These are phyloP conservation scores for Lepidium sativum DNA, from an alignment of 345 rosid genomes.

Conservation along the genomic window DNA sequence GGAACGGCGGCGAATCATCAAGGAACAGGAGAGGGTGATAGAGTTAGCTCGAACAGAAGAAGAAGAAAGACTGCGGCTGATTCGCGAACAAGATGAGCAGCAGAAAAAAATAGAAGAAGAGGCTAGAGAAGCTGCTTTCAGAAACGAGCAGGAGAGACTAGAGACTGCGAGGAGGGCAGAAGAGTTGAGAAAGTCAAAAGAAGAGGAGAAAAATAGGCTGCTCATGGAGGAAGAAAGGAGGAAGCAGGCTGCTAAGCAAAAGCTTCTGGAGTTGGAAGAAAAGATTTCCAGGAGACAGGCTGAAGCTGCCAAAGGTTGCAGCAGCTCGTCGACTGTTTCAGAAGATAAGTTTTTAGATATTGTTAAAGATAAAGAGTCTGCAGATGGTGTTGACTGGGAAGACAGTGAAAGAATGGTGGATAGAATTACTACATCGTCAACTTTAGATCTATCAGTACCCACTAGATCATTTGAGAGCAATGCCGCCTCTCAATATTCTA, in stretches of 20 bases:
- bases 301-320: slow-evolving; percentile 41
- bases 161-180: slow-evolving; percentile 72
- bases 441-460: slow-evolving; percentile 55
- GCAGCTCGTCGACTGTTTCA: slow-evolving; percentile 35
- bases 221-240: slow-evolving; percentile 94
- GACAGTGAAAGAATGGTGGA: slow-evolving; percentile 87
- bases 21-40: slow-evolving; percentile 81
- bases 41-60: slow-evolving; percentile 85
- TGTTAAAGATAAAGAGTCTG: slow-evolving; percentile 41
- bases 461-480: slow-evolving; percentile 47
- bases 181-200: slow-evolving; percentile 78
- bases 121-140: slow-evolving; percentile 81
- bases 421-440: slow-evolving; percentile 69
- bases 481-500: slow-evolving; percentile 39
- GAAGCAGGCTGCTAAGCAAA: slow-evolving; percentile 89
- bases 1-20: slow-evolving; percentile 59
- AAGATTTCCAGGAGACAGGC: slow-evolving; percentile 80
- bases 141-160: slow-evolving; percentile 75
- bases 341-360: slow-evolving; percentile 43
- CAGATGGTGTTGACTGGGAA: slow-evolving; percentile 76
- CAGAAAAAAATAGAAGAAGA: slow-evolving; percentile 76
- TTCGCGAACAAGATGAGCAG: slow-evolving; percentile 72
- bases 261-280: slow-evolving; percentile 91
- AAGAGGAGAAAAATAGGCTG: slow-evolving; percentile 77
- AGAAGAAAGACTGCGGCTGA: slow-evolving; percentile 68